Percentiles rank a stretch among this genome's conserved stretches.
These are phyloP conservation scores for Ramicandelaber brevisporus DNA, from an alignment of 192 early-diverging fungal genomes.

Conservation along the genomic window DNA sequence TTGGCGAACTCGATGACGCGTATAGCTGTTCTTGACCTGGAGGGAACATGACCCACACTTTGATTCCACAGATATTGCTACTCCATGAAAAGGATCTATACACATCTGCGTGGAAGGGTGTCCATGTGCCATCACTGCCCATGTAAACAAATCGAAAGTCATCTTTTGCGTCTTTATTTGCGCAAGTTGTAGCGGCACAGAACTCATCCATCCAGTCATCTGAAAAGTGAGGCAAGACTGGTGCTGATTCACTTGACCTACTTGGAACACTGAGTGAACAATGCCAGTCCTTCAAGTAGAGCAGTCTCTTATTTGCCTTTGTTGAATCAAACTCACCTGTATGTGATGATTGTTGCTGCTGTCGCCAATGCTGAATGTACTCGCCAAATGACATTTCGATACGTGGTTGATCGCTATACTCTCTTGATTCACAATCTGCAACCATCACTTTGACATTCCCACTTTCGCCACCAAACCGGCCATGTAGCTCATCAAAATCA, in stretches of 20 bases:
- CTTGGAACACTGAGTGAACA: constrained; percentile 8
- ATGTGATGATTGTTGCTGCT: background rate
- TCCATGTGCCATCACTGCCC: constrained; percentile 41
- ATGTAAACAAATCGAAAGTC: constrained; percentile 51
- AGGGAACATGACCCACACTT: constrained; percentile 39
- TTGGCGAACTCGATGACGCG: too few species aligned
- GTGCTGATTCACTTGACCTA: constrained; percentile 2
- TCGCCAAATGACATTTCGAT: constrained; percentile 21
- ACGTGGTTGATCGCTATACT: constrained; percentile 36
- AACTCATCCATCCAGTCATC: constrained; percentile 51
- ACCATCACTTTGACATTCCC: constrained; percentile 19
- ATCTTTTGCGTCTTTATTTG: constrained; percentile 15
- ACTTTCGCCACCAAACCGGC: constrained; percentile 10
- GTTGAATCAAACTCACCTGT: too few species aligned
- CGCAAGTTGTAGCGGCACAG: constrained; percentile 18
- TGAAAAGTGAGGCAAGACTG: constrained; percentile 4
- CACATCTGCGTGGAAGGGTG: constrained; percentile 54
- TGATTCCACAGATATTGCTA: constrained; percentile 40
- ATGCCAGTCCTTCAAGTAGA: constrained; percentile 54
- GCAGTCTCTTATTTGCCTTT: background rate
- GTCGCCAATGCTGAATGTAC: constrained; percentile 24
- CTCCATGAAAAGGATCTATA: constrained; percentile 55
- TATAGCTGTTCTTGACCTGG: constrained; percentile 34
- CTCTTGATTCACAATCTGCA: constrained; percentile 24
- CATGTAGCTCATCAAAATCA: constrained; percentile 14